phyloP scores from a whole-genome alignment of 441 rosid genomes.

The Erodium texanum region DNA sequence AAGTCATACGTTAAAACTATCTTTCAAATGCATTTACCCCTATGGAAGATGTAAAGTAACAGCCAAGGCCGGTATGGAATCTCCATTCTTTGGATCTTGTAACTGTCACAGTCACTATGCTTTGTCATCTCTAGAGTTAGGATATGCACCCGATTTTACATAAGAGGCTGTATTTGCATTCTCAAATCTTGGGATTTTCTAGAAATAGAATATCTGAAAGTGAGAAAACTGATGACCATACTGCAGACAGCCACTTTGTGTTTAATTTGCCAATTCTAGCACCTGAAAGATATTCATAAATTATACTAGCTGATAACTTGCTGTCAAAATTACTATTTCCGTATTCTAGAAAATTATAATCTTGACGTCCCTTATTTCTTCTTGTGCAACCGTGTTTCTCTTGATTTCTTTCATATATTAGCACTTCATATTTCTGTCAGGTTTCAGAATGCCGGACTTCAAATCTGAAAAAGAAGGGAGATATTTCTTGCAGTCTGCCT shows the following conservation, averaged over 20 bases:
- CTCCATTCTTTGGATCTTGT: not conserved
- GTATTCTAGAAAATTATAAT: not conserved
- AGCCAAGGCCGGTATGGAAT: not conserved
- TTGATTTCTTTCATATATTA: constrained; percentile 5
- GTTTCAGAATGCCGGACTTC: constrained; percentile 30
- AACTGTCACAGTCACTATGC: not conserved
- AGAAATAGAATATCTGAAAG: constrained; percentile 1
- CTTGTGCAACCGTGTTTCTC: not conserved
- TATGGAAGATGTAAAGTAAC: not conserved
- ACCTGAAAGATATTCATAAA: not conserved
- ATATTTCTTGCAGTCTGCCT: constrained; percentile 24
- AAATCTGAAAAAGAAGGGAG: constrained; percentile 35
- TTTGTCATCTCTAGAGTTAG: not conserved
- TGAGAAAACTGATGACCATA: not conserved
- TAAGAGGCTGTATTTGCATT: not conserved
- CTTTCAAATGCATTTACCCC: not conserved
- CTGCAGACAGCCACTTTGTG: not conserved
- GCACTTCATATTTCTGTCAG: constrained; percentile 20
- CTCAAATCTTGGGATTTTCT: not conserved
- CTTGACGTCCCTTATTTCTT: not conserved
- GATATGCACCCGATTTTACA: constrained; percentile 1
- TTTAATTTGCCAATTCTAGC: not conserved
- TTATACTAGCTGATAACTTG: not conserved
- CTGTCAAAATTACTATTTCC: not conserved
- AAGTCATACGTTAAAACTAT: not conserved